phyloP scores from a whole-genome alignment of 192 early-diverging fungal genomes.

The Dissophora ornata region DNA sequence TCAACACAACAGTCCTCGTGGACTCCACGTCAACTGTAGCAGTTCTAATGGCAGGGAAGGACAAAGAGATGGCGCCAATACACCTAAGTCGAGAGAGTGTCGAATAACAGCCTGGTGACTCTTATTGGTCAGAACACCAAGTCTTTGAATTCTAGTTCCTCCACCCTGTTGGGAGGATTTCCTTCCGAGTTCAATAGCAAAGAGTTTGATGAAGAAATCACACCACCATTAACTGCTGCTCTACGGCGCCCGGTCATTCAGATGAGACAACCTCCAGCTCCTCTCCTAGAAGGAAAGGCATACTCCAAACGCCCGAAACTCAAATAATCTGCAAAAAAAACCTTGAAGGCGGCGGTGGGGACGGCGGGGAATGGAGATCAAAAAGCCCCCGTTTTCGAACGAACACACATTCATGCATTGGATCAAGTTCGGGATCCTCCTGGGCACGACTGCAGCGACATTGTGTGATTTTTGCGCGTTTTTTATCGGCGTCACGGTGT shows the following conservation, averaged over 20 bases:
- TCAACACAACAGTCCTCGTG: not conserved
- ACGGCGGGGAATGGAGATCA: slow-evolving; percentile 59
- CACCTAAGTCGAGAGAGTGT: slow-evolving; percentile 9
- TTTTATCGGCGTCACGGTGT: slow-evolving; percentile 7
- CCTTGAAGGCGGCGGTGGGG: slow-evolving; percentile 4
- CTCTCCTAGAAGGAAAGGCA: slow-evolving; percentile 18
- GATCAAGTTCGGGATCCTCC: slow-evolving; percentile 80
- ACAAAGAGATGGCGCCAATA: slow-evolving; percentile 6
- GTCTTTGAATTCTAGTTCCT: slow-evolving; percentile 16
- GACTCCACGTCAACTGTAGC: too few species aligned
- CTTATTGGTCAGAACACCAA: slow-evolving; percentile 27
- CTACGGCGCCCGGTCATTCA: slow-evolving; percentile 10
- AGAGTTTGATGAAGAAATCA: too few species aligned
- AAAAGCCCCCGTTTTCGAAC: slow-evolving; percentile 92
- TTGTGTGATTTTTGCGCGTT: slow-evolving; percentile 76
- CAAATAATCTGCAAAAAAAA: slow-evolving; percentile 23
- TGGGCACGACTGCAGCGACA: slow-evolving; percentile 74
- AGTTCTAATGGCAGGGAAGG: too few species aligned
- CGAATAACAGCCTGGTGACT: slow-evolving; percentile 30
- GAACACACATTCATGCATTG: slow-evolving; percentile 88
- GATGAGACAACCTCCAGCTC: not conserved
- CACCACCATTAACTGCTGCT: too few species aligned
- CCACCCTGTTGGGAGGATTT: slow-evolving; percentile 35
- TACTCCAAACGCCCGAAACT: slow-evolving; percentile 20
- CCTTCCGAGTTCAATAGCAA: slow-evolving; percentile 13